Evolutionary conservation across 2,329 filamentous ascomycete species (phyloP).

Genomic region (Huntiella savannae): DNA sequence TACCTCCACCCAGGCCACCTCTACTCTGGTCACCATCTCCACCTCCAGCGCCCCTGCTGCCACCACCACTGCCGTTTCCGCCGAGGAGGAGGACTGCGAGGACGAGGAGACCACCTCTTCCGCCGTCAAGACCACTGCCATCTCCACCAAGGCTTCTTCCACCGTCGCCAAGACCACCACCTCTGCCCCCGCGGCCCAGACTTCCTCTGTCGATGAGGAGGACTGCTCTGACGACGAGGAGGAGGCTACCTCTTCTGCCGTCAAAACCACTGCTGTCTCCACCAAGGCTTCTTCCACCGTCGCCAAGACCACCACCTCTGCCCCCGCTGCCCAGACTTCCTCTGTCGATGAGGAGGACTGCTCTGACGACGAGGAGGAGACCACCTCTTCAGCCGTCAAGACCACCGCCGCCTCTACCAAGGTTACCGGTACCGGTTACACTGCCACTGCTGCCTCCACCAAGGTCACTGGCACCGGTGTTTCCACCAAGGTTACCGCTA

Average conservation of each 20-base stretch:
- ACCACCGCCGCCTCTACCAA: not conserved
- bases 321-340: no score
- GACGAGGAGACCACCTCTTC: not conserved
- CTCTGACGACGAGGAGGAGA: no score
- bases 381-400: not conserved
- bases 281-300: not conserved
- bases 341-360: not conserved
- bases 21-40: not conserved
- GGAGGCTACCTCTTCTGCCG: not conserved
- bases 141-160: not conserved
- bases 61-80: not conserved
- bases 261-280: not conserved
- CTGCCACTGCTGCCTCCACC: not conserved
- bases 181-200: no score
- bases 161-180: not conserved
- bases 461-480: not conserved
- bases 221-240: no score
- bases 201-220: not conserved
- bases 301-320: not conserved
- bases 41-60: not conserved
- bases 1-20: not conserved
- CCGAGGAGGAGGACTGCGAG: not conserved
- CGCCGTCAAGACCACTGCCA: not conserved
- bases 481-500: not conserved
- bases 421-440: not conserved